Percentiles rank a stretch among this genome's conserved stretches.
These are phyloP conservation scores for Leishmania lainsoni DNA, from an alignment of 208 protist species.

Conservation along the genomic window DNA sequence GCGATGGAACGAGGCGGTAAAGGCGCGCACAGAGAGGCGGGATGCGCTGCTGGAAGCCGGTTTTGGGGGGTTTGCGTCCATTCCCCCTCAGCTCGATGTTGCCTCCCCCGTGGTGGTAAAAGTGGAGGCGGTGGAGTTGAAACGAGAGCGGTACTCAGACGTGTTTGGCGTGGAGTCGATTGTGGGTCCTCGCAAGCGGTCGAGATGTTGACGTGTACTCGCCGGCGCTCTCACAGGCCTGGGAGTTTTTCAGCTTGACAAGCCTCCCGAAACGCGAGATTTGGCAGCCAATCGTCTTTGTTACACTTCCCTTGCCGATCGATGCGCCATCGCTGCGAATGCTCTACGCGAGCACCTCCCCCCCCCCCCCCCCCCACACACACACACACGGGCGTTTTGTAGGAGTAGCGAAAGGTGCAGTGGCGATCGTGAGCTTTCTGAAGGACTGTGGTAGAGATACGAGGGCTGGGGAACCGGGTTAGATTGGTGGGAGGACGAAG, in stretches of 20 bases:
- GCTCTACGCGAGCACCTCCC: background rate
- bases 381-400: background rate
- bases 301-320: no score
- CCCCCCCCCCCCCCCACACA: no score
- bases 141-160: conserved; percentile 56
- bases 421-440: background rate
- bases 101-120: conserved; percentile 18
- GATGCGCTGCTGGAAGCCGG: conserved; percentile 35
- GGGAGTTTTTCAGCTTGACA: background rate
- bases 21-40: conserved; percentile 10
- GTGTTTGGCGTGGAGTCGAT: conserved; percentile 68
- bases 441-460: background rate
- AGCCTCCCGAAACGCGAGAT: no score
- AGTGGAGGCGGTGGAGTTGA: conserved; percentile 29
- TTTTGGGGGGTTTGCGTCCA: conserved; percentile 23
- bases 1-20: conserved; percentile 17
- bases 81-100: conserved; percentile 18
- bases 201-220: conserved; percentile 7
- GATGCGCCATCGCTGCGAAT: background rate
- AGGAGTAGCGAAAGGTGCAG: background rate
- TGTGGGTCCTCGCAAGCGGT: conserved; percentile 33
- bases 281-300: background rate
- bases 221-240: no score
- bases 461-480: background rate
- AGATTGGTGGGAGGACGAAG: background rate